Percentiles rank a stretch among this genome's conserved stretches.
phyloP scores from a whole-genome alignment of 768 basidiomycete species.

The Amanita rimosa region DNA sequence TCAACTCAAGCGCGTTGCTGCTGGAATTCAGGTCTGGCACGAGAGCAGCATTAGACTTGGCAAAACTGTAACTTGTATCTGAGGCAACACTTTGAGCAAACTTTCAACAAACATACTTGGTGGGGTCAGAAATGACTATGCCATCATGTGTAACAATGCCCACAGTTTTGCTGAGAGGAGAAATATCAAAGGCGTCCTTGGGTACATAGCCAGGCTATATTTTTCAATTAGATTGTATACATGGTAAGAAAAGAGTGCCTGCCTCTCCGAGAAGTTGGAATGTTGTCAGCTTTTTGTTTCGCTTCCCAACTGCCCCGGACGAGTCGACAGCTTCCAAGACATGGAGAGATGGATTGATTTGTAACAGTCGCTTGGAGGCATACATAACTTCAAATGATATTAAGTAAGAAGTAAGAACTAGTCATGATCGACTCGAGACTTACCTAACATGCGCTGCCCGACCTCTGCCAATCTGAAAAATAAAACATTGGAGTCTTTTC shows the following conservation, averaged over 20 bases:
- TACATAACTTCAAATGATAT: constrained; percentile 43
- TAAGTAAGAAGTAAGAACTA: background rate
- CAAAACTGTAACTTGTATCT: constrained; percentile 19
- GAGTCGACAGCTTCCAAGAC: constrained; percentile 44
- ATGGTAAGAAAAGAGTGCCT: background rate
- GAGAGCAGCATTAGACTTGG: constrained; percentile 28
- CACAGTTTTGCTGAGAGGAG: constrained; percentile 47
- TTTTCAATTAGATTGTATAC: background rate
- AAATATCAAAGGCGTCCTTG: constrained; percentile 55
- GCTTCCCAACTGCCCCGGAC: constrained; percentile 22
- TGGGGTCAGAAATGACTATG: constrained; percentile 56
- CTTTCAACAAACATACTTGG: constrained; percentile 35
- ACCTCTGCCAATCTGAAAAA: constrained; percentile 50
- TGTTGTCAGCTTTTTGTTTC: constrained; percentile 26
- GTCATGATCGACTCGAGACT: constrained; percentile 11
- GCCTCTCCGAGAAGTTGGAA: constrained; percentile 65
- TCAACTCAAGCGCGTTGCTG: constrained; percentile 37
- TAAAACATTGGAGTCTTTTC: constrained; percentile 40
- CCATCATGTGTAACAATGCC: constrained; percentile 56
- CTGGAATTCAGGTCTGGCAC: constrained; percentile 50
- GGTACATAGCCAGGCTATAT: constrained; percentile 57
- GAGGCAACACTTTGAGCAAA: background rate
- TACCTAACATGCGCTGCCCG: constrained; percentile 45
- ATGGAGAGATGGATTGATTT: constrained; percentile 41
- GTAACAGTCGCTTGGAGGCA: constrained; percentile 49